phyloP scores from a whole-genome alignment of 352 stramenopile genomes.

The Phytophthora pinifolia region DNA sequence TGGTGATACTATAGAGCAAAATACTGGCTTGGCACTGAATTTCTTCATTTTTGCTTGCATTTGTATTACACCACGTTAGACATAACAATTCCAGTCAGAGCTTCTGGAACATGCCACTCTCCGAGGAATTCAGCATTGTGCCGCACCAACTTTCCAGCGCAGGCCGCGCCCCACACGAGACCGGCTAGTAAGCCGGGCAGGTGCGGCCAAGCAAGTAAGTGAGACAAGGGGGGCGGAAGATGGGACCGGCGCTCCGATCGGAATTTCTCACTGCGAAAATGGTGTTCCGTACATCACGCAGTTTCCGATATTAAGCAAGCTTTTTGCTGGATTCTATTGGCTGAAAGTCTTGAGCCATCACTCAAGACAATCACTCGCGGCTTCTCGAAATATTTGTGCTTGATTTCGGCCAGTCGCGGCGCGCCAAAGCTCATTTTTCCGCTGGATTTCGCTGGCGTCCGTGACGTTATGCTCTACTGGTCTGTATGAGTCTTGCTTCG shows the following conservation, averaged over 20 bases:
- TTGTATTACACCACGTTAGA: too few relatives aligned
- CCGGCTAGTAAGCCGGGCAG: slow-evolving; percentile 9
- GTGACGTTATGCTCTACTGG: slow-evolving; percentile 12
- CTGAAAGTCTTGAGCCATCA: slow-evolving; percentile 4
- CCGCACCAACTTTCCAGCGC: too few relatives aligned
- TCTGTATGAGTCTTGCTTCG: slow-evolving; percentile 9
- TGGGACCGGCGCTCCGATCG: slow-evolving; percentile 5
- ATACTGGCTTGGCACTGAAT: too few relatives aligned
- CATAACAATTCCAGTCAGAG: too few relatives aligned
- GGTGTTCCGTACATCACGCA: slow-evolving; percentile 13
- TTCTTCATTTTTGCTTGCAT: too few relatives aligned
- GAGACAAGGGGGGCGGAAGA: slow-evolving; percentile 24
- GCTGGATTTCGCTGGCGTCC: slow-evolving; percentile 25
- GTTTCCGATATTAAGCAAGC: slow-evolving; percentile 9
- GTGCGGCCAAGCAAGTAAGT: neutral
- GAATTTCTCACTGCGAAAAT: slow-evolving; percentile 23
- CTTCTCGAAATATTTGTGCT: neutral
- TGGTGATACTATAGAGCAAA: too few relatives aligned
- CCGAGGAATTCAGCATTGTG: neutral
- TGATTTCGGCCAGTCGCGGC: slow-evolving; percentile 12
- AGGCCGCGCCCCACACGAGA: too few relatives aligned
- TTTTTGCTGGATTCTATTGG: slow-evolving; percentile 11
- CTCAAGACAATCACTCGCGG: slow-evolving; percentile 6
- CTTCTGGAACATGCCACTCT: too few relatives aligned
- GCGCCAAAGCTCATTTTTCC: slow-evolving; percentile 24